phyloP scores from a whole-genome alignment of 192 early-diverging fungal genomes.

The Radiomyces spectabilis region DNA sequence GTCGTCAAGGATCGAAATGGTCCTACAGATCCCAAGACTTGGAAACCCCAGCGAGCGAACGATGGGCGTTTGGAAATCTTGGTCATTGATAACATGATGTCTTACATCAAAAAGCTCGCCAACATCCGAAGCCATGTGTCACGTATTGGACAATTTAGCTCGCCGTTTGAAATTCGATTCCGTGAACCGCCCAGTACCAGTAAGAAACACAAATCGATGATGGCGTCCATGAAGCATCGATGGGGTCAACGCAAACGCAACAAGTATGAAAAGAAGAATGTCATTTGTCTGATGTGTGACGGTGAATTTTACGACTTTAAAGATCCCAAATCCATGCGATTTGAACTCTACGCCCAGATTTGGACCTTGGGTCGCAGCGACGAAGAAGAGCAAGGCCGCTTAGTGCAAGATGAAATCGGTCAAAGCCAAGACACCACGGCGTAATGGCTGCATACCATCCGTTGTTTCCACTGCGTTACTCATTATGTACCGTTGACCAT shows the following conservation, averaged over 20 bases:
- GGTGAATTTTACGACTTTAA: constrained; percentile 71
- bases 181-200: too few relatives aligned
- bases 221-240: too few relatives aligned
- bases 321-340: constrained; percentile 47
- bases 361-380: constrained; percentile 48
- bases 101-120: constrained; percentile 58
- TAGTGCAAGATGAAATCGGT: constrained; percentile 14
- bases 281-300: constrained; percentile 67
- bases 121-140: constrained; percentile 42
- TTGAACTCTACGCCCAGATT: constrained; percentile 57
- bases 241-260: not conserved
- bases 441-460: too few relatives aligned
- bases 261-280: constrained; percentile 26
- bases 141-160: constrained; percentile 60
- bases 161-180: constrained; percentile 50
- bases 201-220: too few relatives aligned
- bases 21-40: constrained; percentile 44
- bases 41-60: constrained; percentile 62
- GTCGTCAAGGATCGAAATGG: constrained; percentile 37
- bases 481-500: too few relatives aligned
- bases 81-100: constrained; percentile 47
- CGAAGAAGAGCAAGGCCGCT: constrained; percentile 5
- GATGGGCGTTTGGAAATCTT: constrained; percentile 65
- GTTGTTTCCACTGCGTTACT: too few relatives aligned
- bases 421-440: too few relatives aligned